A percentile compares a stretch with the other conserved stretches of the same genome.
Evolutionary conservation across 768 basidiomycete genomes (phyloP).

Genomic region (Imleria badia): DNA sequence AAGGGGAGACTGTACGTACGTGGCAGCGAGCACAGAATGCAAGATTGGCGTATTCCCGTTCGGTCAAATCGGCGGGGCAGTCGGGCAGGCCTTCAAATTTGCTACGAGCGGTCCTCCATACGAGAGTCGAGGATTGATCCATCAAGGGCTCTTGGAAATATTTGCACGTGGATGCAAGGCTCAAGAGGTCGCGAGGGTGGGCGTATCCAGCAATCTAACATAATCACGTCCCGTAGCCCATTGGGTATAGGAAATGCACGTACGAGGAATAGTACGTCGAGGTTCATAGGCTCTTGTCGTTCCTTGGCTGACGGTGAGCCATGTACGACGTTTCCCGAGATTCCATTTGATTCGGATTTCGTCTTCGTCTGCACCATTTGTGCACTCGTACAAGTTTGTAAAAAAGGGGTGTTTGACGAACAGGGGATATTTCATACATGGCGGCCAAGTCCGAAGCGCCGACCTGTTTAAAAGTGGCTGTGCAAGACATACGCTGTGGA

Average conservation of each 20-base stretch:
- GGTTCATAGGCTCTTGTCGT: slow-evolving; percentile 5
- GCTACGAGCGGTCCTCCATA: slow-evolving; percentile 28
- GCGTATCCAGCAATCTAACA: slow-evolving; percentile 40
- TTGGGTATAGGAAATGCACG: no score
- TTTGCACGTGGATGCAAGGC: slow-evolving; percentile 41
- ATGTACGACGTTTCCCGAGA: no score
- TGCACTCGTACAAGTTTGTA: no score
- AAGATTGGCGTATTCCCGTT: slow-evolving; percentile 46
- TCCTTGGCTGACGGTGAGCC: neutral
- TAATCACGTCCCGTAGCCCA: no score
- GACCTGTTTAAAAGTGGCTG: neutral
- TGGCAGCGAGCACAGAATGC: slow-evolving; percentile 32
- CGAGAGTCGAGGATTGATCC: slow-evolving; percentile 23
- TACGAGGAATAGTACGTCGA: slow-evolving; percentile 14
- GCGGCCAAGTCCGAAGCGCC: neutral
- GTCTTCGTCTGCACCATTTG: neutral
- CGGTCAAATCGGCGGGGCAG: slow-evolving; percentile 45
- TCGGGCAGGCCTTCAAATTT: slow-evolving; percentile 38
- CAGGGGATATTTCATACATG: no score
- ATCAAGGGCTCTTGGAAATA: slow-evolving; percentile 37
- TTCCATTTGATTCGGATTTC: neutral
- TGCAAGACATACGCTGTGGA: neutral
- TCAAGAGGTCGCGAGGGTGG: slow-evolving; percentile 29
- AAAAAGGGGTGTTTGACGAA: no score
- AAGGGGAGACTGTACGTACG: neutral